Conservation (phyloP, 208 protist genomes). For the Acanthamoeba castellanii region DNA sequence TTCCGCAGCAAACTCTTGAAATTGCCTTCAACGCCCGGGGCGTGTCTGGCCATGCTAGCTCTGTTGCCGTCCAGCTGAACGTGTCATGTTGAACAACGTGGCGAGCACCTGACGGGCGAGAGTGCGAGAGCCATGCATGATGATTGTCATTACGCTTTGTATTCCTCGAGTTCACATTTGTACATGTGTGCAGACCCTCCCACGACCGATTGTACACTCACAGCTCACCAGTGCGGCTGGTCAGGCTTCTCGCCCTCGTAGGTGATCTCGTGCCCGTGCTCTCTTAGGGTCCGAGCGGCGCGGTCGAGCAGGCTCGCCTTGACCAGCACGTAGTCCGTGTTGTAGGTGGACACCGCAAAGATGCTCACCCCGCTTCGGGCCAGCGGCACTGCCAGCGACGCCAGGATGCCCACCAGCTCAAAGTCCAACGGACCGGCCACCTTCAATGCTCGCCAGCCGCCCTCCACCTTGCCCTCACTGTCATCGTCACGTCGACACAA, state of each 20-base stretch:
- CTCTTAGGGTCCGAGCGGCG: not conserved
- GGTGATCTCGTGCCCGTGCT: constrained; percentile 60
- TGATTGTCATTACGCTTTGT: too few relatives aligned
- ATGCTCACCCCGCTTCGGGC: constrained; percentile 51
- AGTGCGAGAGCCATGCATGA: too few relatives aligned
- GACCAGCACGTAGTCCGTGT: constrained; percentile 60
- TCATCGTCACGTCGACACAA: not conserved
- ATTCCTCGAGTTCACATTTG: not conserved
- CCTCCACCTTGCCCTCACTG: constrained; percentile 27
- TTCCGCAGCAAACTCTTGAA: too few relatives aligned
- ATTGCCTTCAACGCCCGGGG: too few relatives aligned
- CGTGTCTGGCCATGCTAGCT: too few relatives aligned
- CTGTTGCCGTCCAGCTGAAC: too few relatives aligned
- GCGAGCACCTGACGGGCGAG: too few relatives aligned
- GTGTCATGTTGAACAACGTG: not conserved
- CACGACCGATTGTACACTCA: not conserved
- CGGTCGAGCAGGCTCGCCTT: constrained; percentile 34
- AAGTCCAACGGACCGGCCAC: constrained; percentile 47
- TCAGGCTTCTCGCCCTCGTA: not conserved
- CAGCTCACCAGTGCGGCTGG: not conserved
- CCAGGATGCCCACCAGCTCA: constrained; percentile 44
- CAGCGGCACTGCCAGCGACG: constrained; percentile 36
- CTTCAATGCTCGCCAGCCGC: constrained; percentile 62
- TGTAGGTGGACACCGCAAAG: constrained; percentile 56
- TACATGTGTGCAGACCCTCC: not conserved